A percentile compares a stretch with the other conserved stretches of the same genome.
Evolutionary conservation across 2,329 filamentous ascomycete genomes (phyloP).

Genomic region (Cladobotryum protrusum): DNA sequence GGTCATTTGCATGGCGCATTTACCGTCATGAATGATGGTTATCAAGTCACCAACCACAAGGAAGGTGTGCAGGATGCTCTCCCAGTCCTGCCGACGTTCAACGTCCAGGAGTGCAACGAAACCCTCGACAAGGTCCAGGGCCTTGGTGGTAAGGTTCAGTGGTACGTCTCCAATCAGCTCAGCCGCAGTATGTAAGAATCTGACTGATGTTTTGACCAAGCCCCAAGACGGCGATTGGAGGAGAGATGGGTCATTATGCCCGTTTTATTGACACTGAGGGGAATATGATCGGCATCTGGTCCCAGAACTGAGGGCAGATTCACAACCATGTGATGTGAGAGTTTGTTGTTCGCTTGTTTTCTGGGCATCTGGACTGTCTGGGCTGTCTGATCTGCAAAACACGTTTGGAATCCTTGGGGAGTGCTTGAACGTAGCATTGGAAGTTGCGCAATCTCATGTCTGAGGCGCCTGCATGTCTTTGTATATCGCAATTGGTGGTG

Average conservation of each 20-base stretch:
- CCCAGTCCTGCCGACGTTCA: constrained; percentile 28
- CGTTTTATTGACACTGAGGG: constrained; percentile 33
- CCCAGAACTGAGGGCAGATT: constrained; percentile 19
- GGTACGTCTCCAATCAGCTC: constrained; percentile 22
- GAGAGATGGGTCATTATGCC: constrained; percentile 29
- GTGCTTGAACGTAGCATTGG: no score
- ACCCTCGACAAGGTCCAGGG: constrained; percentile 23
- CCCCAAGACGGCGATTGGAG: constrained; percentile 30
- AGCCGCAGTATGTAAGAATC: neutral
- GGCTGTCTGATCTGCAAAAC: no score
- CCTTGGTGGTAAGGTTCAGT: constrained; percentile 28
- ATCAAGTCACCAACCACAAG: constrained; percentile 22
- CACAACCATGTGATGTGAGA: neutral
- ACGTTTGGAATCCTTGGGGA: no score
- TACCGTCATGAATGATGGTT: constrained; percentile 24
- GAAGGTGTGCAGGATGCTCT: constrained; percentile 18
- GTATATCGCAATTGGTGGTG: no score
- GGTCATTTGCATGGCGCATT: constrained; percentile 30
- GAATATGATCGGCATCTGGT: constrained; percentile 32
- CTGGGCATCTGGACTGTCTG: no score
- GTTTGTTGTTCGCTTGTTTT: no score
- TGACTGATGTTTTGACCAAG: constrained; percentile 16
- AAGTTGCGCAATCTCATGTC: no score
- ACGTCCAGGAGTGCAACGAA: constrained; percentile 27
- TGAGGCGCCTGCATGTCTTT: no score